Base-by-base conservation (phyloP, 176 grass and related monocot genomes). In the Triticum dicoccoides region DNA sequence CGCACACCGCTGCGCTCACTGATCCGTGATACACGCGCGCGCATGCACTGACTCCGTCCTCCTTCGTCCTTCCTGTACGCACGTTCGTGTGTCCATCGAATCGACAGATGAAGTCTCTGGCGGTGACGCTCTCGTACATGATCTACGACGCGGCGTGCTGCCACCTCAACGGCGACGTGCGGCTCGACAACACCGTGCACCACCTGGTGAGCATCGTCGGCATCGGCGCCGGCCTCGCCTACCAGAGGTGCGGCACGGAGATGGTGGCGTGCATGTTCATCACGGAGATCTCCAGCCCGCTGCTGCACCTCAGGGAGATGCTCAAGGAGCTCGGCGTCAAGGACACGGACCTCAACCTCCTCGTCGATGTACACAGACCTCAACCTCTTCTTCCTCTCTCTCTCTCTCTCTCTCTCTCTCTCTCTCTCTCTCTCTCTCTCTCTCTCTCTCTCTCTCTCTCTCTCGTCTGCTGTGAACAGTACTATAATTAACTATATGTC, bases 211-310 rank as follows among this genome's bases (percentile, higher is more conserved):
- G 92, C 83, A 87, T 94, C 84, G 81, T 91, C 77, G 92, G 89
- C 87, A 87, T 91, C 65, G 84, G 51, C 81, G 87, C 92, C 54
- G 92, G 92, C 0, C 92, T 94, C 52, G 87, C 84, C 33, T 89
- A 94, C 90, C 83, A 82, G 82, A 91, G 70, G 90, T 94, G 89
- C 65, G 94, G 94, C 17, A 88, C 94, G 44, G 92, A 94, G 84
- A 92, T 97, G 94, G 86, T 92, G 71, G 89, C 89, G 3, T 33
- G 86, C 65, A 33, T 92, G 70, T 35, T 89, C 25, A 8, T 97
- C 70, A 92, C 92, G 12, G 94, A 97, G 90, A 87, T 94, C 52
- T 97, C 94, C 29, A 92, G 91, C 62, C 94, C 94, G 23, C 83
- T 97, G 68, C 85, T 97, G 11, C 94, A 97, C 83, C 89, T 81